Evolutionary conservation across 257 asterid genomes (phyloP).

Genomic region (Anisodus tanguticus): DNA sequence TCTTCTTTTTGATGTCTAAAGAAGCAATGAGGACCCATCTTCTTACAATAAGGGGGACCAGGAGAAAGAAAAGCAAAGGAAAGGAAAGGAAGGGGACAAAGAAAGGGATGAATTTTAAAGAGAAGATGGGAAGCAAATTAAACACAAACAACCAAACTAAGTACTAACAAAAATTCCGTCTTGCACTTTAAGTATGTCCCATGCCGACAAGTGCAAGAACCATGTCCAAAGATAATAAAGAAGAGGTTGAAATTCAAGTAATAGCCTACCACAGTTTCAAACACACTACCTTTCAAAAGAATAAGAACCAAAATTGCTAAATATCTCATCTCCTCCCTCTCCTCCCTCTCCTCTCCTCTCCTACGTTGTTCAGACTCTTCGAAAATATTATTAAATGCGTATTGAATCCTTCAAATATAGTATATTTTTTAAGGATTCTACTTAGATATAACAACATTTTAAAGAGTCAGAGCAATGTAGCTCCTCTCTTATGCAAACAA

Average conservation of each 20-base stretch:
- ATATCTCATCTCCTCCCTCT: constrained; percentile 19
- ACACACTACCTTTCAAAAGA: neutral
- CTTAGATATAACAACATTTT: neutral
- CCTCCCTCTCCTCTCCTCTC: neutral
- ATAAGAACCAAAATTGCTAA: neutral
- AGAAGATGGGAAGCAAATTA: neutral
- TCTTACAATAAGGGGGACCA: constrained; percentile 24
- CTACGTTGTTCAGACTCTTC: neutral
- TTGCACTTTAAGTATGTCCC: constrained; percentile 24
- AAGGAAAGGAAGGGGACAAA: constrained; percentile 23
- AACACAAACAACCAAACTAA: constrained; percentile 24
- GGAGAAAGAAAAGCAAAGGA: neutral
- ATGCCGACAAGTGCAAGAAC: constrained; percentile 20
- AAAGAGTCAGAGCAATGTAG: neutral
- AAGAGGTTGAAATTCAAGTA: constrained; percentile 35
- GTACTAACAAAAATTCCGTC: neutral
- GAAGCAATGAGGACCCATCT: constrained; percentile 1
- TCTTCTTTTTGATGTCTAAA: neutral
- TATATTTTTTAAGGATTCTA: neutral
- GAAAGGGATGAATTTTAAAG: neutral
- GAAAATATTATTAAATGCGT: neutral
- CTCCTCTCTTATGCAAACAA: neutral
- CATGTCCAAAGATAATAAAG: constrained; percentile 35
- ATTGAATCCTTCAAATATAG: neutral
- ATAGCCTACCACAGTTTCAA: constrained; percentile 29